Conservation (phyloP, 2,329 filamentous ascomycete species). For the Ophiosphaerella korrae region DNA sequence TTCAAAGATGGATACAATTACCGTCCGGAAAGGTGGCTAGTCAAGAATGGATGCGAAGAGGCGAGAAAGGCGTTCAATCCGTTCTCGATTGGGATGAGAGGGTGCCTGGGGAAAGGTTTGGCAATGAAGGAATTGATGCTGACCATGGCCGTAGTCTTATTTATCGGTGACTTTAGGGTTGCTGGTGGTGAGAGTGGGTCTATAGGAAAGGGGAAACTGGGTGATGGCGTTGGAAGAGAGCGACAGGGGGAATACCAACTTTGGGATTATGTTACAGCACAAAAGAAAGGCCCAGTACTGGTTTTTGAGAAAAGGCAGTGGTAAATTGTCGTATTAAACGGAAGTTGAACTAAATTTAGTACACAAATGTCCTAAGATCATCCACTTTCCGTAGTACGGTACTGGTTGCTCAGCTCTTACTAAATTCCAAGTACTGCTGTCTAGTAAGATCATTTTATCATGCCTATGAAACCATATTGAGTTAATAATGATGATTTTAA, state of each 20-base stretch:
- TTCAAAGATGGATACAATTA: slow-evolving; percentile 24
- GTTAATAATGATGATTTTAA: too few species aligned
- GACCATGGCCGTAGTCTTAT: slow-evolving; percentile 63
- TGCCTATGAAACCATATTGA: too few species aligned
- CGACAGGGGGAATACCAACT: slow-evolving; percentile 64
- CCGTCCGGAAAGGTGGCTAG: slow-evolving; percentile 30
- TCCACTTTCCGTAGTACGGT: too few species aligned
- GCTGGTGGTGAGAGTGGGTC: slow-evolving; percentile 9
- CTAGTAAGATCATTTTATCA: too few species aligned
- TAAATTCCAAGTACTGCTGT: too few species aligned
- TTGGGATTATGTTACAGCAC: slow-evolving; percentile 70
- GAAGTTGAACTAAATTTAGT: too few species aligned
- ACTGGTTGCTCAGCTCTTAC: too few species aligned
- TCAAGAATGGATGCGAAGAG: slow-evolving; percentile 10
- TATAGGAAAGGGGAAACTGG: slow-evolving; percentile 8
- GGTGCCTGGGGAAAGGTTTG: slow-evolving; percentile 71
- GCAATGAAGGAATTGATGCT: slow-evolving; percentile 69
- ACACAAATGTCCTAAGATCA: too few species aligned
- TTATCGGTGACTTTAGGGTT: slow-evolving; percentile 59
- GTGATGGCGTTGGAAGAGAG: slow-evolving; percentile 11
- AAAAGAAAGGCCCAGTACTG: slow-evolving; percentile 70
- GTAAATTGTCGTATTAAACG: too few species aligned
- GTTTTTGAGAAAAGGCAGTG: slow-evolving; percentile 46
- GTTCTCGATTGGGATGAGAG: slow-evolving; percentile 68
- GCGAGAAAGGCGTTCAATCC: slow-evolving; percentile 61